A percentile compares a stretch with the other conserved stretches of the same genome.
Conservation (phyloP, 2,329 filamentous ascomycete genomes). For the Cadophora gregata region DNA sequence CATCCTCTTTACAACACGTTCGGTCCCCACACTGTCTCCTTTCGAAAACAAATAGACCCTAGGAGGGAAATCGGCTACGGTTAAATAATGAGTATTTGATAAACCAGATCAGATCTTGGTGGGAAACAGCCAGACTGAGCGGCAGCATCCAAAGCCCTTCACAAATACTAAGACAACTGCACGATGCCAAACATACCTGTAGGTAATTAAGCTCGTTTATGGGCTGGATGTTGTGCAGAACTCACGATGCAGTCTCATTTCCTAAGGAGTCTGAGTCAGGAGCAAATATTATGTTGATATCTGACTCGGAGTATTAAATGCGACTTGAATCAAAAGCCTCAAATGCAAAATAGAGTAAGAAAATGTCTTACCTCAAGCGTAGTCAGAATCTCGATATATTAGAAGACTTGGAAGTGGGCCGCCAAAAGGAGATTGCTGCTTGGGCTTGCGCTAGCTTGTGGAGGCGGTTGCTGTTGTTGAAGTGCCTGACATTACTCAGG, state of each 20-base stretch:
- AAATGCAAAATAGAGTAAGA: neutral
- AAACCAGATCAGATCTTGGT: no score
- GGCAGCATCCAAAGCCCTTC: neutral
- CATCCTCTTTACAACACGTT: no score
- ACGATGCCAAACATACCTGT: no score
- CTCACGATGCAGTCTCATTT: neutral
- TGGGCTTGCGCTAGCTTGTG: slow-evolving; percentile 8
- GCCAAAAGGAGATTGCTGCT: neutral
- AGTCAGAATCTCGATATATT: neutral
- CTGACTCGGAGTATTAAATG: slow-evolving; percentile 1
- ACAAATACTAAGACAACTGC: neutral
- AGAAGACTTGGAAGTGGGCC: neutral
- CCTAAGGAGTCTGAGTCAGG: neutral
- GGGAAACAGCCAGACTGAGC: no score
- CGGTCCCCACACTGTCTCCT: no score
- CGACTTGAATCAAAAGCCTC: slow-evolving; percentile 8
- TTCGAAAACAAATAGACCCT: no score
- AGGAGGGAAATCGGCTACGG: no score
- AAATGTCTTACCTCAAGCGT: neutral
- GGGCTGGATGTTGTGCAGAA: neutral
- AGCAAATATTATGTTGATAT: slow-evolving; percentile 5
- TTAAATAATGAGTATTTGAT: no score
- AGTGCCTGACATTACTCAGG: slow-evolving; percentile 6
- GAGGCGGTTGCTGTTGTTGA: neutral
- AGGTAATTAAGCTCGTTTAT: no score